These are phyloP conservation scores for Xerocomellus dryophilus DNA, from an alignment of 768 basidiomycete species.

Conservation along the genomic window DNA sequence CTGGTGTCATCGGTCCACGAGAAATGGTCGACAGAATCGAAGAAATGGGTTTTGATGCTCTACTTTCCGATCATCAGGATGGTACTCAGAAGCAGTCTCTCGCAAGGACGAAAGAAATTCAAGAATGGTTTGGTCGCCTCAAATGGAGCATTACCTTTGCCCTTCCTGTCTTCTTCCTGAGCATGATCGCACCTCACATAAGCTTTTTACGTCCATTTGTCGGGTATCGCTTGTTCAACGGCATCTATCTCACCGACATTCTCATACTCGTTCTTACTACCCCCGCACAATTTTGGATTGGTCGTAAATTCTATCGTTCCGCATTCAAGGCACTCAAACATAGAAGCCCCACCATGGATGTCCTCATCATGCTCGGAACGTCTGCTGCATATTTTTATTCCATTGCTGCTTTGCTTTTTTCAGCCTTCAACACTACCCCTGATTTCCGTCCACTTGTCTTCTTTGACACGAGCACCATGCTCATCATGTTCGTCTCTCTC, in stretches of 20 bases:
- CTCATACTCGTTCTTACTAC: constrained; percentile 75
- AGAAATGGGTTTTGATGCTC: constrained; percentile 88
- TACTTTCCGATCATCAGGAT: constrained; percentile 76
- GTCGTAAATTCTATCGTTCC: constrained; percentile 79
- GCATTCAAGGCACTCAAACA: constrained; percentile 93
- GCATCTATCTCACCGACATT: constrained; percentile 80
- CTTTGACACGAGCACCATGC: constrained; percentile 99
- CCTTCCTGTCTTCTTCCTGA: constrained; percentile 89
- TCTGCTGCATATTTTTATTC: constrained; percentile 94
- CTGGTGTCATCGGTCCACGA: constrained; percentile 67
- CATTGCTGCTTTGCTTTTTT: constrained; percentile 60
- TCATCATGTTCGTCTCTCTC: constrained; percentile 94
- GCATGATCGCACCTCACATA: constrained; percentile 78
- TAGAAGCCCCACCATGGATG: constrained; percentile 93
- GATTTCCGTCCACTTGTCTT: constrained; percentile 82
- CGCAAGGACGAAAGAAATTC: constrained; percentile 84
- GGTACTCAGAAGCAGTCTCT: constrained; percentile 84
- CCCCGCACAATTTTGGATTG: constrained; percentile 92
- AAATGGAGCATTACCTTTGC: constrained; percentile 74
- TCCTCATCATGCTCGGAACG: constrained; percentile 93
- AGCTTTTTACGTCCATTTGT: constrained; percentile 55
- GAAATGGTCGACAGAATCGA: constrained; percentile 86
- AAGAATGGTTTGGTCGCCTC: constrained; percentile 84
- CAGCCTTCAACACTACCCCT: constrained; percentile 60
- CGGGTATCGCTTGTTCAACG: constrained; percentile 50